Conservation (phyloP, 192 early-diverging fungal genomes). For the Funneliformis geosporum region DNA sequence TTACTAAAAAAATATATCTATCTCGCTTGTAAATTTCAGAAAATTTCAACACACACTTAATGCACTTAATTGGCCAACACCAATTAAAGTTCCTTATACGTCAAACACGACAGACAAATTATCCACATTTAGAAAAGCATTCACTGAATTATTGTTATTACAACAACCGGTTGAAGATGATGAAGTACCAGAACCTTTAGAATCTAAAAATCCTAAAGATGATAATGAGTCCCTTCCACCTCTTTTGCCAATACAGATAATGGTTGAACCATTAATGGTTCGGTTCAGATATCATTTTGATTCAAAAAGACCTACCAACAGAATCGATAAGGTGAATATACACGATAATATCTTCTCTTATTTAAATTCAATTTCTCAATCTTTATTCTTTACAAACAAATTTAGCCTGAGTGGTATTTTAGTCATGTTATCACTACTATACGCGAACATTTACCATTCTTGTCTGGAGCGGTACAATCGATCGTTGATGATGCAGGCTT, state of each 20-base stretch:
- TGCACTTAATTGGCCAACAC: slow-evolving; percentile 45
- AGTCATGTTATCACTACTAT: slow-evolving; percentile 60
- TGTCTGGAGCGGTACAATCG: slow-evolving; percentile 63
- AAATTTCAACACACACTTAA: slow-evolving; percentile 47
- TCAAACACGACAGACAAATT: slow-evolving; percentile 26
- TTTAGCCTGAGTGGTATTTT: slow-evolving; percentile 78
- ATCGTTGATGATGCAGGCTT: slow-evolving; percentile 54
- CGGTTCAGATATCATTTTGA: slow-evolving; percentile 79
- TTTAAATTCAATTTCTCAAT: neutral
- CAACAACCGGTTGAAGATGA: slow-evolving; percentile 40
- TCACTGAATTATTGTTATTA: slow-evolving; percentile 41
- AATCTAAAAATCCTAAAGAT: slow-evolving; percentile 21
- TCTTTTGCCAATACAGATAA: slow-evolving; percentile 52
- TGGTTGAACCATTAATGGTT: slow-evolving; percentile 62
- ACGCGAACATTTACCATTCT: slow-evolving; percentile 62
- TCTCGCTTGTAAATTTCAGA: slow-evolving; percentile 21
- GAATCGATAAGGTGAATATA: slow-evolving; percentile 65
- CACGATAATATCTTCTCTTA: neutral
- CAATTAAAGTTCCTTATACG: slow-evolving; percentile 31
- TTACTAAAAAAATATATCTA: neutral
- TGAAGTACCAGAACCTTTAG: slow-evolving; percentile 18
- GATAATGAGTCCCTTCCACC: slow-evolving; percentile 35
- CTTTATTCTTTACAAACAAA: neutral
- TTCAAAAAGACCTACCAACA: slow-evolving; percentile 65
- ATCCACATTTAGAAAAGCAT: slow-evolving; percentile 37